Conservation (phyloP, 2,329 filamentous ascomycete species). For the Acrocalymma vagum region DNA sequence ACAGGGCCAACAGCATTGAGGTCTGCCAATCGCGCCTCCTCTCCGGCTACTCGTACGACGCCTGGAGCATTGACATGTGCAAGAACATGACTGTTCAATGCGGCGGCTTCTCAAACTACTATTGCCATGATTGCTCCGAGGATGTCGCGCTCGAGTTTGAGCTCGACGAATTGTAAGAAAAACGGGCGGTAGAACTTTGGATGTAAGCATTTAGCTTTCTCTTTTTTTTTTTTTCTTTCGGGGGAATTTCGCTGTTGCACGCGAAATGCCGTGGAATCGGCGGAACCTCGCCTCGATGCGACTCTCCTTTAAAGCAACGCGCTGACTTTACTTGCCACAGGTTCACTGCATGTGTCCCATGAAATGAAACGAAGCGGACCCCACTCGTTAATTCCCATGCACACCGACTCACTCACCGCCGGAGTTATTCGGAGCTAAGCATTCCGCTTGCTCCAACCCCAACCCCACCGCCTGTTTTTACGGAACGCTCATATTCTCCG, state of each 20-base stretch:
- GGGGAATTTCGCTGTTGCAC: too few species aligned
- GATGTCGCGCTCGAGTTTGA: slow-evolving; percentile 53
- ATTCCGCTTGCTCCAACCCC: slow-evolving; percentile 1
- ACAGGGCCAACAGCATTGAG: slow-evolving; percentile 53
- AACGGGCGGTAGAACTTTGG: not conserved
- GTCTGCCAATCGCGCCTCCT: slow-evolving; percentile 55
- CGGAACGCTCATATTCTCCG: not conserved
- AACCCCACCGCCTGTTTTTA: not conserved
- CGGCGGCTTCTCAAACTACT: slow-evolving; percentile 54
- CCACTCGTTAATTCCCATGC: too few species aligned
- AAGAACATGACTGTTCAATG: slow-evolving; percentile 52
- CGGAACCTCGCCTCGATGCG: too few species aligned
- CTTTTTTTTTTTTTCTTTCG: not conserved
- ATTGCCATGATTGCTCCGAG: slow-evolving; percentile 54
- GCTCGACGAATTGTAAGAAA: slow-evolving; percentile 47
- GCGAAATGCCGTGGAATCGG: too few species aligned
- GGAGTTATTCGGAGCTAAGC: slow-evolving; percentile 18
- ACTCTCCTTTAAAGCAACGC: too few species aligned
- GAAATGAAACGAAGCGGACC: too few species aligned
- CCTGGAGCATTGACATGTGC: slow-evolving; percentile 59
- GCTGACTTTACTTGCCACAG: too few species aligned
- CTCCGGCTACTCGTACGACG: slow-evolving; percentile 56
- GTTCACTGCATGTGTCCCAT: too few species aligned
- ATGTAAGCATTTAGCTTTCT: slow-evolving; percentile 9
- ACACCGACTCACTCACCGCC: slow-evolving; percentile 4